Evolutionary conservation across 495 filamentous ascomycete genomes (phyloP), one percentile per base, ranked within the genome.

Genomic region (Penicillium waksmanii): DNA sequence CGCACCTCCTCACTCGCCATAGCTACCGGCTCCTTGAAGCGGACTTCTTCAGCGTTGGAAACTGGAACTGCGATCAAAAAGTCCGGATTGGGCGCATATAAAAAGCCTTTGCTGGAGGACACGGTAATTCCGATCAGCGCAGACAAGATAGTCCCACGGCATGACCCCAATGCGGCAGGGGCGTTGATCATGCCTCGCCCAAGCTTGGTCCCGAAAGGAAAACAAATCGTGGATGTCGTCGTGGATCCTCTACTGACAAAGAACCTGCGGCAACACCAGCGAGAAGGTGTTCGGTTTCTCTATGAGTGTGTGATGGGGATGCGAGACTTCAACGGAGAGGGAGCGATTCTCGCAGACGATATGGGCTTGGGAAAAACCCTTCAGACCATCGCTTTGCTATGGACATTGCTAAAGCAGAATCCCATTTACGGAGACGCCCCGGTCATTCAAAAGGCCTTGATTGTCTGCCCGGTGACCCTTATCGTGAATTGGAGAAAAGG

Each of bases 281-380:
- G 89, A 3, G 87, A 90, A 62, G 90, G 90, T 47, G 86, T 93
- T 15, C 78, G 83, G 58, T 94, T 94, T 63, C 71, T 94, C 40
- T 94, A 94, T 63, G 89, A 93, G 71, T 92, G 90, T 69, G 86
- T 94, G 0, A 94, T 94, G 90, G 90, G 90, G 11, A 83, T 91
- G 81, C 78, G 87, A 43, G 68, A 77, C 27, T 91, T 85, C 61
- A 85, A 87, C 60, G 89, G 90, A 0, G 83, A 88, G 66, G 90
- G 90, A 11, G 89, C 88, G 3, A 88, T 94, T 54, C 74, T 94
- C 33, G 90, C 90, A 4, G 90, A 94, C 66, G 90, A 93, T 61
- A 93, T 93, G 90, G 90, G 90, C 3, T 64, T 93, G 9, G 90
- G 90, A 12, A 93, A 93, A 65, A 92, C 90, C 5, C 66, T 93